Conservation (phyloP, 495 filamentous ascomycete species). For the Penicillium ochrochloron region DNA sequence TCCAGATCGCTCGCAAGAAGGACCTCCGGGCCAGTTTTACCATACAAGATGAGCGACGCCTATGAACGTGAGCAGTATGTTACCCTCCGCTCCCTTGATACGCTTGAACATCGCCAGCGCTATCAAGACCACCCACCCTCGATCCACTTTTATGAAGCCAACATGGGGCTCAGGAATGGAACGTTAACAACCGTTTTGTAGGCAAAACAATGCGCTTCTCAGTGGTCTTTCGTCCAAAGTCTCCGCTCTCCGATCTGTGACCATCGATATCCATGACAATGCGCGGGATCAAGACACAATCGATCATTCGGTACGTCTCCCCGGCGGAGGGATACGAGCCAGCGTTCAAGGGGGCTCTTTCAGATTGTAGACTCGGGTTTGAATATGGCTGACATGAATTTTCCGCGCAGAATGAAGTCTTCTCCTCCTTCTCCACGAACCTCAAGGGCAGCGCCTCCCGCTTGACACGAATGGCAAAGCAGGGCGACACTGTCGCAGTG, state of each 20-base stretch:
- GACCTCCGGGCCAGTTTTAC: neutral
- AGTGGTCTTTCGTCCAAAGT: slow-evolving; percentile 90
- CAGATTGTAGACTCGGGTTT: neutral
- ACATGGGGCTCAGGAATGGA: neutral
- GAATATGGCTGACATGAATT: slow-evolving; percentile 8
- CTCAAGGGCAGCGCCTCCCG: slow-evolving; percentile 85
- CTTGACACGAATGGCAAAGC: slow-evolving; percentile 89
- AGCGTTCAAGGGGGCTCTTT: neutral
- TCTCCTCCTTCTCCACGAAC: slow-evolving; percentile 58
- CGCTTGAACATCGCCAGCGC: neutral
- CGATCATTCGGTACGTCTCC: slow-evolving; percentile 72
- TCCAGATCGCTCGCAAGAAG: neutral
- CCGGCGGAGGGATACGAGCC: neutral
- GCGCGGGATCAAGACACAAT: slow-evolving; percentile 85
- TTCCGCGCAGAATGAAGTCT: slow-evolving; percentile 59
- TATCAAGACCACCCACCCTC: neutral
- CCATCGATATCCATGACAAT: slow-evolving; percentile 97
- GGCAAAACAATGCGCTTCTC: slow-evolving; percentile 95
- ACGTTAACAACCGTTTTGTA: slow-evolving; percentile 31
- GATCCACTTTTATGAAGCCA: slow-evolving; percentile 11
- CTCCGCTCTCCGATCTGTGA: slow-evolving; percentile 89
- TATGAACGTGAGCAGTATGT: slow-evolving; percentile 87
- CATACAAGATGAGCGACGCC: slow-evolving; percentile 79
- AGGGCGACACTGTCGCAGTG: slow-evolving; percentile 88
- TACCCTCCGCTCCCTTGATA: neutral